Base-by-base conservation (phyloP, 768 basidiomycete genomes). In the Pleurotus citrinopileatus region DNA sequence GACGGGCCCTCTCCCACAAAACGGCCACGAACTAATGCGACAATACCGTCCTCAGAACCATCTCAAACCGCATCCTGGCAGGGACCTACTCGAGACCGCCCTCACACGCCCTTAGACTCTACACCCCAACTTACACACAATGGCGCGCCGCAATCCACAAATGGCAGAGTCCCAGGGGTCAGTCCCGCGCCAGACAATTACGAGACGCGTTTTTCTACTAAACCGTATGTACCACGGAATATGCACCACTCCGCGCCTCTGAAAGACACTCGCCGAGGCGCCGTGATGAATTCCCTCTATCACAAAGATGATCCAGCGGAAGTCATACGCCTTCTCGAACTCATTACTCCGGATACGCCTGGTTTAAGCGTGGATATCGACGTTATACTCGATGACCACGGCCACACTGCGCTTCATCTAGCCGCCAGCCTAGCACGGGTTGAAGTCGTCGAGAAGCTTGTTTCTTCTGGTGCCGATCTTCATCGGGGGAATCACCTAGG, bases 321-420 rank as follows among this genome's bases (percentile, higher is more conserved):
- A 3, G 76, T 92, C 3, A 66, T 92, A 2, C 80, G 86, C 44
- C 70, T 85, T 23, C 69, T 92, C 19, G 86, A 86, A 40, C 85
- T 86, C 65, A 75, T 87, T 19, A 74, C 80, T 4, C 73, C 80
- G 1, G 73, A 75, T 28, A 42, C 55, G n/a, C 55, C 56, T 9
- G 59, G 62, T 7, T 59, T 61, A 12, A 56, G 62, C n/a, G 59
- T 76, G 32, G 91, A 94, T 55, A 72, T 92, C 44, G 90, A 98
- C 64, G 77, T 81, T n/a, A 77, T 96, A 37, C 80, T 99, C 37
- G 97, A 99, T 62, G 92, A 97, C 59, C 89, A 94, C 62, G 92
- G 93, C 0, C 97, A 99, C 67, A 93, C 94, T 0, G 89, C 95
- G 8, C 76, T 99, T 12, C 97, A 99, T 66, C 80, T 98, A 57